These are phyloP conservation scores for Fusarium sp. DNA, from an alignment of 2,329 filamentous ascomycete species.

Conservation along the genomic window DNA sequence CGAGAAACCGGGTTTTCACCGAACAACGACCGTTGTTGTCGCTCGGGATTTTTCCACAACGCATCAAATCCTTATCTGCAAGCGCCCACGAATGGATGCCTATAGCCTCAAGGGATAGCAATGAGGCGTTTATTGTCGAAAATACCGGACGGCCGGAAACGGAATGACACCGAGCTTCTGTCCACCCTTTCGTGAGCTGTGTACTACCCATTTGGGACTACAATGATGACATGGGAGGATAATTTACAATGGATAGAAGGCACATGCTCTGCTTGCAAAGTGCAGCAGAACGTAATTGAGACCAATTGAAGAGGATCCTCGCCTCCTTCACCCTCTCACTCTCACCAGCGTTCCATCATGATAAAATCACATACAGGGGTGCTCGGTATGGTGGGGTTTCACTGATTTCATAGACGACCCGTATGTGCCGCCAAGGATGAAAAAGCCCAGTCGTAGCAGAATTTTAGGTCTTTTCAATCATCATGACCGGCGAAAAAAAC, in stretches of 20 bases:
- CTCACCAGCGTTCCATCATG: slow-evolving; percentile 20
- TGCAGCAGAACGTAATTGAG: slow-evolving; percentile 2
- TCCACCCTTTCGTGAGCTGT: background rate
- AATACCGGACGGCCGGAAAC: slow-evolving; percentile 42
- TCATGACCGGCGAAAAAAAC: background rate
- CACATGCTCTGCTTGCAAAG: background rate
- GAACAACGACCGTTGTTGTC: slow-evolving; percentile 6
- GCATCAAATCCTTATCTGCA: slow-evolving; percentile 9
- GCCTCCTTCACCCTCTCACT: slow-evolving; percentile 26
- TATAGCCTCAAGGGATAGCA: background rate
- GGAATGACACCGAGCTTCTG: slow-evolving; percentile 41
- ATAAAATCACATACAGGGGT: slow-evolving; percentile 30
- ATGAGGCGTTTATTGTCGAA: slow-evolving; percentile 11
- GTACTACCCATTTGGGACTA: background rate
- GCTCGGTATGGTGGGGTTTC: slow-evolving; percentile 26
- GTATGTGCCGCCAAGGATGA: slow-evolving; percentile 24
- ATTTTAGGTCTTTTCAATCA: background rate
- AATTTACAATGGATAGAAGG: background rate
- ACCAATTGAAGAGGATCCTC: slow-evolving; percentile 14
- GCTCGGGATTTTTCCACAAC: slow-evolving; percentile 15
- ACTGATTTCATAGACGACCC: slow-evolving; percentile 26
- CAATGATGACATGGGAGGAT: background rate
- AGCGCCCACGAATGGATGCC: background rate
- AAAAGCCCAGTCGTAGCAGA: slow-evolving; percentile 4
- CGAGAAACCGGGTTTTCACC: slow-evolving; percentile 41